These are phyloP conservation scores for Xylaria telfairii DNA, from an alignment of 495 filamentous ascomycete genomes.

Conservation along the genomic window DNA sequence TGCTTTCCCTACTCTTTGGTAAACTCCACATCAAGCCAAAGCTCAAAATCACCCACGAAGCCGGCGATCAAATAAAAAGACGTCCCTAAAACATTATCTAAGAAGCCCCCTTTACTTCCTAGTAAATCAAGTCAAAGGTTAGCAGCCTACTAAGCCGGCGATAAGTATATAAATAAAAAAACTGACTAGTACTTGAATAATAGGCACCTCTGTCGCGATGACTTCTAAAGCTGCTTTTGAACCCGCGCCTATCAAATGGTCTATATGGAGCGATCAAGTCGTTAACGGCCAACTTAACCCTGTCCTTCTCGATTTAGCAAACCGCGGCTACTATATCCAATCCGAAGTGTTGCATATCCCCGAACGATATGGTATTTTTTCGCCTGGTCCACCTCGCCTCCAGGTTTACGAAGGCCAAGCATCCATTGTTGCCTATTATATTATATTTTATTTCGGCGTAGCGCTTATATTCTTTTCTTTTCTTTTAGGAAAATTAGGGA, in stretches of 20 bases:
- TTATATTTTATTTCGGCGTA: constrained; percentile 16
- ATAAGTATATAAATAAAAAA: neutral
- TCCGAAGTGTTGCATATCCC: constrained; percentile 40
- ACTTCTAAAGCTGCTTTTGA: neutral
- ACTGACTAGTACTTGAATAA: neutral
- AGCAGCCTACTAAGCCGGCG: neutral
- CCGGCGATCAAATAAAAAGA: constrained; percentile 2
- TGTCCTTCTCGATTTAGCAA: constrained; percentile 35
- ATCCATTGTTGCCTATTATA: constrained; percentile 14
- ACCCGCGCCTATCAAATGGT: constrained; percentile 2
- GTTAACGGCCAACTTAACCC: constrained; percentile 33
- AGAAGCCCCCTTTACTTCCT: neutral
- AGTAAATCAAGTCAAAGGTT: constrained; percentile 1
- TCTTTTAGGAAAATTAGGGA: neutral
- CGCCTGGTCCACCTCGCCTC: constrained; percentile 37
- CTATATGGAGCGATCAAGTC: constrained; percentile 3
- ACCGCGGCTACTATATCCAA: constrained; percentile 38
- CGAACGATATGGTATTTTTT: constrained; percentile 40
- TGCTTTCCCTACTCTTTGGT: neutral
- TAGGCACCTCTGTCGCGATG: neutral
- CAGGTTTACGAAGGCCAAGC: constrained; percentile 35
- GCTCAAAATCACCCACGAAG: neutral
- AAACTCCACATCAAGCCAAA: constrained; percentile 10
- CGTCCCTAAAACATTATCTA: neutral
- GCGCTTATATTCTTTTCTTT: neutral